These are phyloP conservation scores for Xylogone sp. DNA, from an alignment of 2,329 filamentous ascomycete species.

Conservation along the genomic window DNA sequence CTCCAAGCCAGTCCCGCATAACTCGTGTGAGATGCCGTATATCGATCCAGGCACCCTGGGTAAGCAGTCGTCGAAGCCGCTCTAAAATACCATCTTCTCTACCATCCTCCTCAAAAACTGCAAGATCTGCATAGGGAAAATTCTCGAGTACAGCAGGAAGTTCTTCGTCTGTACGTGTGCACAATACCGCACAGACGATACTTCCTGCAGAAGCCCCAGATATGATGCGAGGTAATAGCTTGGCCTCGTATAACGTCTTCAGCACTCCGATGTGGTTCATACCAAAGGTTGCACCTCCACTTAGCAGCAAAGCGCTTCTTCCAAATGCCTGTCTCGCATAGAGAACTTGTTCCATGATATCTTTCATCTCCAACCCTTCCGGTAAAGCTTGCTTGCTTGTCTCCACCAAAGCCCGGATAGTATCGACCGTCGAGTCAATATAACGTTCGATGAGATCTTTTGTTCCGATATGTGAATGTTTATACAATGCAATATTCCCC, in stretches of 20 bases:
- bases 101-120: slow-evolving; percentile 57
- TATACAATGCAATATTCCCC: slow-evolving; percentile 78
- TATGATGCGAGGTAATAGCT: slow-evolving; percentile 62
- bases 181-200: slow-evolving; percentile 63
- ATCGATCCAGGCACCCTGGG: slow-evolving; percentile 81
- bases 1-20: slow-evolving; percentile 76
- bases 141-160: slow-evolving; percentile 53
- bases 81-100: slow-evolving; percentile 61
- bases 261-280: slow-evolving; percentile 71
- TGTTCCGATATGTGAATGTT: slow-evolving; percentile 79
- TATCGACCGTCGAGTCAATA: slow-evolving; percentile 72
- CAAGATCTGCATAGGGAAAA: slow-evolving; percentile 60
- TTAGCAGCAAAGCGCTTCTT: slow-evolving; percentile 61
- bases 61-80: slow-evolving; percentile 70
- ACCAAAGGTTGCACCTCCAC: slow-evolving; percentile 67
- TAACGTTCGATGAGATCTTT: slow-evolving; percentile 86
- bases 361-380: slow-evolving; percentile 48
- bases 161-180: slow-evolving; percentile 59
- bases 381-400: slow-evolving; percentile 44
- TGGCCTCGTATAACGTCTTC: slow-evolving; percentile 60
- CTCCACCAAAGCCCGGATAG: slow-evolving; percentile 69
- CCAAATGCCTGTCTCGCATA: slow-evolving; percentile 61
- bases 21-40: slow-evolving; percentile 77
- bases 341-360: slow-evolving; percentile 57
- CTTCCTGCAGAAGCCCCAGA: slow-evolving; percentile 68